Evolutionary conservation across 73 alveolate genomes (phyloP).

Genomic region (Uronychia setigera): DNA sequence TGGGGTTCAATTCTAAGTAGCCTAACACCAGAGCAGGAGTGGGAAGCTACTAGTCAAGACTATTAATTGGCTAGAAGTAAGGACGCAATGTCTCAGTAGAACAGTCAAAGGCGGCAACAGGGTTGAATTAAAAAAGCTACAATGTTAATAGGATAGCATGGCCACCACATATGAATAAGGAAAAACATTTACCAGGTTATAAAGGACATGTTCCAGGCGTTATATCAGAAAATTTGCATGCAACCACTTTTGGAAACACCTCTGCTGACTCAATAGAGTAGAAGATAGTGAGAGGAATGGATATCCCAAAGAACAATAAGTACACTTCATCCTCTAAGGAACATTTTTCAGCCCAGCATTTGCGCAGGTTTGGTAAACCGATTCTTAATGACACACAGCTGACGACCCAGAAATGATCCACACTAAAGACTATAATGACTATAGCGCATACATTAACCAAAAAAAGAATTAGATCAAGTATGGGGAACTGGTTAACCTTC

Average conservation of each 20-base stretch:
- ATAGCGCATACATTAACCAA: constrained; percentile 7
- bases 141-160: constrained; percentile 65
- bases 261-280: constrained; percentile 55
- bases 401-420: neutral
- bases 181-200: constrained; percentile 68
- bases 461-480: neutral
- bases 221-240: constrained; percentile 52
- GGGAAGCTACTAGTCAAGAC: neutral
- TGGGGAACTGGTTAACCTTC: neutral
- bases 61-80: neutral
- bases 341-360: neutral
- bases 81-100: neutral
- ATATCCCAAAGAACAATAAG: constrained; percentile 7
- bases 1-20: neutral
- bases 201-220: constrained; percentile 73
- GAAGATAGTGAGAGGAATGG: constrained; percentile 34
- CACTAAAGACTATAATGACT: constrained; percentile 12
- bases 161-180: constrained; percentile 53
- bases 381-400: neutral
- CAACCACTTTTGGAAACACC: constrained; percentile 59
- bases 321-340: constrained; percentile 13
- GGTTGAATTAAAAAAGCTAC: constrained; percentile 45
- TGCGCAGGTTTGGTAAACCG: constrained; percentile 5
- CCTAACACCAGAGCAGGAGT: neutral
- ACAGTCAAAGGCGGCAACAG: constrained; percentile 11